phyloP scores from a whole-genome alignment of 345 rosid species.

The Gossypium rotundifolium region DNA sequence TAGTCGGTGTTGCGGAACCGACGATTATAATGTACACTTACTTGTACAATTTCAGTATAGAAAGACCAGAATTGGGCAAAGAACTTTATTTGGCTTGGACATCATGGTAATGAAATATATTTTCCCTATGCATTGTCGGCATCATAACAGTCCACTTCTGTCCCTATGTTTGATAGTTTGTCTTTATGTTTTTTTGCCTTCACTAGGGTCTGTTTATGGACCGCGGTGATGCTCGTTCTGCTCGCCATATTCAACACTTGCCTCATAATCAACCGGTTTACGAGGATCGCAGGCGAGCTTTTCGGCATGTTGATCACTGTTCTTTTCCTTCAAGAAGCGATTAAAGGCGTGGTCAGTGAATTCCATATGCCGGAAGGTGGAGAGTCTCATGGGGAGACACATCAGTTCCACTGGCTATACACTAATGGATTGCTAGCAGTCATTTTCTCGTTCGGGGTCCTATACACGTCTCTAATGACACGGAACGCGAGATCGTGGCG shows the following conservation, averaged over 20 bases:
- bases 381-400: slow-evolving; percentile 29
- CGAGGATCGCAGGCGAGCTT: slow-evolving; percentile 70
- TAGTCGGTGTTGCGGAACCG: slow-evolving; percentile 86
- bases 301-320: slow-evolving; percentile 78
- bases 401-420: slow-evolving; percentile 51
- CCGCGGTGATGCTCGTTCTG: slow-evolving; percentile 49
- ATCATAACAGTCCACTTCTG: too few species aligned
- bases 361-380: slow-evolving; percentile 38
- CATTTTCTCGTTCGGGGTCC: slow-evolving; percentile 57
- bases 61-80: slow-evolving; percentile 47
- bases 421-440: slow-evolving; percentile 65
- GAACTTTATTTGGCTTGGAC: slow-evolving; percentile 71
- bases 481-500: slow-evolving; percentile 66
- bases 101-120: slow-evolving; percentile 48
- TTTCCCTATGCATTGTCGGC: not conserved
- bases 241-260: slow-evolving; percentile 45
- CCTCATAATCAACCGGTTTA: slow-evolving; percentile 50
- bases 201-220: slow-evolving; percentile 70
- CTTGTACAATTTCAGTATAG: slow-evolving; percentile 57
- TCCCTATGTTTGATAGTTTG: too few species aligned
- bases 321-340: slow-evolving; percentile 75
- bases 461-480: slow-evolving; percentile 51
- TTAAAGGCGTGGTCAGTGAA: slow-evolving; percentile 66
- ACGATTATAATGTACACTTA: slow-evolving; percentile 85
- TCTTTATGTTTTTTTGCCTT: not conserved